These are phyloP conservation scores for Kappamyces sp. DNA, from an alignment of 192 early-diverging fungal genomes.

Conservation along the genomic window DNA sequence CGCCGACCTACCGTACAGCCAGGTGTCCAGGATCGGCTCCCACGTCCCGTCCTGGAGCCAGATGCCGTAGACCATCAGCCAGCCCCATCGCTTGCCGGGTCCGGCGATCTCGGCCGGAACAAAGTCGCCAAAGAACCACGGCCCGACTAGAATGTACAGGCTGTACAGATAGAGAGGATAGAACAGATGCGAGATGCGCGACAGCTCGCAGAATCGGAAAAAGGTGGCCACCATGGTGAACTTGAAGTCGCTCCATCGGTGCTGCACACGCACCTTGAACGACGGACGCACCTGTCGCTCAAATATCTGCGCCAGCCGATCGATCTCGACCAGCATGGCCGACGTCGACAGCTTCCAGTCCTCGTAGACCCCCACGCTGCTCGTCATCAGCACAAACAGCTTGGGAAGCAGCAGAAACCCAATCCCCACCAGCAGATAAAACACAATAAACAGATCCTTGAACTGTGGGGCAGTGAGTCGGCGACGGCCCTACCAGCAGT, in stretches of 20 bases:
- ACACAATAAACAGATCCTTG: slow-evolving; percentile 33
- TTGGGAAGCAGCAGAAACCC: slow-evolving; percentile 28
- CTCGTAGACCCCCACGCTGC: slow-evolving; percentile 1
- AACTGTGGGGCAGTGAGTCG: slow-evolving; percentile 13
- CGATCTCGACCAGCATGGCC: slow-evolving; percentile 9
- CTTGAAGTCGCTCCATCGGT: slow-evolving; percentile 12
- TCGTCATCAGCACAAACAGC: slow-evolving; percentile 10
- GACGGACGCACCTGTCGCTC: background rate
- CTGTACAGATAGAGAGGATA: slow-evolving; percentile 45
- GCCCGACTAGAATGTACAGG: slow-evolving; percentile 42
- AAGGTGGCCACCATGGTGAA: slow-evolving; percentile 11
- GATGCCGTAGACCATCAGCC: slow-evolving; percentile 25
- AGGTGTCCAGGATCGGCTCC: slow-evolving; percentile 21
- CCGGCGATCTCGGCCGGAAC: slow-evolving; percentile 36
- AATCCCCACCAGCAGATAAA: slow-evolving; percentile 24
- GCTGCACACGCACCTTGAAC: background rate
- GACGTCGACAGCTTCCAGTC: slow-evolving; percentile 14
- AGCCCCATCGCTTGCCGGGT: slow-evolving; percentile 17
- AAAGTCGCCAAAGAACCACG: slow-evolving; percentile 66
- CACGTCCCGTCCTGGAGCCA: slow-evolving; percentile 21
- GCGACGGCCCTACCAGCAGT: background rate
- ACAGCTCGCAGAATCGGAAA: slow-evolving; percentile 37
- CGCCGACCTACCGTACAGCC: slow-evolving; percentile 15
- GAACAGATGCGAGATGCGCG: slow-evolving; percentile 41
- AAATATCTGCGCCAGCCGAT: slow-evolving; percentile 2